Evolutionary conservation across 2,329 filamentous ascomycete genomes (phyloP).

Genomic region (Fusarium solani-melongenae): DNA sequence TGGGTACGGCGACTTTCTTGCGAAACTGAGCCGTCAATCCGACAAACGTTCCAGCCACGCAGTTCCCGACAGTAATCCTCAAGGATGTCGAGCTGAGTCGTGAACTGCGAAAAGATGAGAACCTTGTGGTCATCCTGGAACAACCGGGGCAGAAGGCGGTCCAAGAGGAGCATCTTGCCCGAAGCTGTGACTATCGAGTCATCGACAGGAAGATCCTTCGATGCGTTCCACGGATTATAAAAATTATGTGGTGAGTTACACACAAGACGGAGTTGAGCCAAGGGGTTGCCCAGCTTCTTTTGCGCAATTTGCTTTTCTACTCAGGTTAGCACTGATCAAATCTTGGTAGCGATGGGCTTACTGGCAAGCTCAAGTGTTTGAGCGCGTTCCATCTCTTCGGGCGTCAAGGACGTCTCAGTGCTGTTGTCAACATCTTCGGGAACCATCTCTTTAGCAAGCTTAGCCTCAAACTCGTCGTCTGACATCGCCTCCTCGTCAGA

Average conservation of each 20-base stretch:
- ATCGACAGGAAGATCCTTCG: slow-evolving; percentile 72
- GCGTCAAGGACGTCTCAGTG: slow-evolving; percentile 48
- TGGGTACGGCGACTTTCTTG: slow-evolving; percentile 77
- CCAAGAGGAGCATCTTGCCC: slow-evolving; percentile 95
- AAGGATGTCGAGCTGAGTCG: slow-evolving; percentile 90
- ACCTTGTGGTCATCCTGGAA: slow-evolving; percentile 86
- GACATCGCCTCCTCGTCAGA: slow-evolving; percentile 73
- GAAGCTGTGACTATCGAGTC: slow-evolving; percentile 87
- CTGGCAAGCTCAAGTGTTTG: slow-evolving; percentile 81
- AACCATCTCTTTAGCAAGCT: slow-evolving; percentile 72
- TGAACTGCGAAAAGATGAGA: slow-evolving; percentile 96
- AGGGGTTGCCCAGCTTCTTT: slow-evolving; percentile 92
- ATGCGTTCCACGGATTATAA: slow-evolving; percentile 85
- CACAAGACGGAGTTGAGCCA: slow-evolving; percentile 90
- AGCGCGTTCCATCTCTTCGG: slow-evolving; percentile 72
- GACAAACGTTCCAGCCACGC: slow-evolving; percentile 82
- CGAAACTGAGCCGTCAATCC: slow-evolving; percentile 89
- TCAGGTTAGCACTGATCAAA: slow-evolving; percentile 37
- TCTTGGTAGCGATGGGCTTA: slow-evolving; percentile 53
- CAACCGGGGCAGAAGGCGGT: slow-evolving; percentile 82
- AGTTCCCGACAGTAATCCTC: slow-evolving; percentile 85
- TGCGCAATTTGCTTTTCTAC: slow-evolving; percentile 83
- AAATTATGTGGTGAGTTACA: slow-evolving; percentile 98
- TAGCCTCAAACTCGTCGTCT: slow-evolving; percentile 86
- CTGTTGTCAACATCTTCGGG: slow-evolving; percentile 52